These are phyloP conservation scores for Claviceps humidiphila DNA, from an alignment of 2,329 filamentous ascomycete species.

Conservation along the genomic window DNA sequence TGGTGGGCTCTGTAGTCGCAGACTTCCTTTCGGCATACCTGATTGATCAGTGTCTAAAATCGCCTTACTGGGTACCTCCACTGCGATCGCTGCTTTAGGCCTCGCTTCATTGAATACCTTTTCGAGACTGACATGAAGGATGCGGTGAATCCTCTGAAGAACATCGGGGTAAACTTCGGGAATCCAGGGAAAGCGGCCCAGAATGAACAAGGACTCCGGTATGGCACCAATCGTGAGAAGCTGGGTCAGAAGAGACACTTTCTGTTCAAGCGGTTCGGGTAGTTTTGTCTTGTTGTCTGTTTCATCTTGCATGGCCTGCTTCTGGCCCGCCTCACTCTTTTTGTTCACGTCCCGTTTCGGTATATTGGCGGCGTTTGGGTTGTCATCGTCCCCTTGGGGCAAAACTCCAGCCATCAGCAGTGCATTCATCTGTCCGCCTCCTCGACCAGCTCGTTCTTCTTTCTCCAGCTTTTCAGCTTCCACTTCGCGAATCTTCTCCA, in stretches of 20 bases:
- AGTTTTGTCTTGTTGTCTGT: conserved; percentile 36
- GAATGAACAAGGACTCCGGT: conserved; percentile 82
- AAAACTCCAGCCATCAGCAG: conserved; percentile 77
- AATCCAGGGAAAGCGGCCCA: conserved; percentile 88
- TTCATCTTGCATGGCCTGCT: conserved; percentile 27
- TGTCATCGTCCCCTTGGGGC: conserved; percentile 56
- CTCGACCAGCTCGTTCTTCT: conserved; percentile 58
- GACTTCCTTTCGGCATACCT: conserved; percentile 53
- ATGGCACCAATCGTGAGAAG: conserved; percentile 83
- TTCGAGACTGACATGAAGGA: conserved; percentile 68
- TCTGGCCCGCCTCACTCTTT: conserved; percentile 40
- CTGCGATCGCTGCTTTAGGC: conserved; percentile 17
- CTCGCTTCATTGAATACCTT: conserved; percentile 48
- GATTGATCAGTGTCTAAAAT: conserved; percentile 46
- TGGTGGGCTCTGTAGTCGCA: conserved; percentile 46
- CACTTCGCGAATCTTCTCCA: conserved; percentile 59
- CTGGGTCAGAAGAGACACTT: conserved; percentile 70
- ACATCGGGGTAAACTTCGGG: conserved; percentile 74
- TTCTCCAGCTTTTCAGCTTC: conserved; percentile 66
- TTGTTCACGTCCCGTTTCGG: conserved; percentile 37
- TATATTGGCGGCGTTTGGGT: conserved; percentile 28
- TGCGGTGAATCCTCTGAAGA: conserved; percentile 66
- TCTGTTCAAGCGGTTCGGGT: conserved; percentile 74
- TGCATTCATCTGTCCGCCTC: conserved; percentile 65
- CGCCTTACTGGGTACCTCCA: conserved; percentile 30